Evolutionary conservation across 345 rosid species (phyloP), one percentile per base, ranked within the genome.

Genomic region (Barbarea vulgaris): DNA sequence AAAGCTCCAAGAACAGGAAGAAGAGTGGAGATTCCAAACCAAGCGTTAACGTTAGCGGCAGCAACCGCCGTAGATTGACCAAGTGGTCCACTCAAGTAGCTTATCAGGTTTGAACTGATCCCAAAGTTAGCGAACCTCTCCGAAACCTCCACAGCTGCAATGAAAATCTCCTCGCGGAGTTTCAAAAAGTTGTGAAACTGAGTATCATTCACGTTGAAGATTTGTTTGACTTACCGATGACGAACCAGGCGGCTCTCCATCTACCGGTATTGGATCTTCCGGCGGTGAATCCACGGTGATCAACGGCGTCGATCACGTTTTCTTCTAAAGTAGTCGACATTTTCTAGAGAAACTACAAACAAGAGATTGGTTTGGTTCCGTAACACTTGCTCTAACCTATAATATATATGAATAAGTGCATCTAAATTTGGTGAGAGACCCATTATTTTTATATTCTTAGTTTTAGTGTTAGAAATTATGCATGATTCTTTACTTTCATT

Each of bases 1-100:
- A 80, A 74, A 17, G 87, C 87, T 22, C 84, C 84, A 2, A 84
- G 31, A 31, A 85, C 62, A 39, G 88, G 88, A 18, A 85, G 79
- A 54, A 85, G 46, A 18, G 69, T n/a, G 1, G 72, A 37, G 11
- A 70, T 41, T 3, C 88, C 88, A 0, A 80, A 76, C 88, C 87
- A 82, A 3, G 81, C 78, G 58, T 84, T 81, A 18, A 85, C 80
- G 13, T 85, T 79, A 22, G 64, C 83, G 4, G 88, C 85, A 12
- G 85, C 87, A 5, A 61, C 52, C 19, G 78, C 83, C 7, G 81
- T 82, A 19, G 85, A 84, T 66, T 80, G 80, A n/a, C 78, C 80
- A 19, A 84, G 73, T 24, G 81, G 82, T 21, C 85, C 84, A 3
- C 84, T 84, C 60, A 82, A 75, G 51, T 64, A 82, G n/a, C 67